A percentile compares a stretch with the other conserved stretches of the same genome.
phyloP scores from a whole-genome alignment of 2,329 filamentous ascomycete species.

The Penicillium italicum region DNA sequence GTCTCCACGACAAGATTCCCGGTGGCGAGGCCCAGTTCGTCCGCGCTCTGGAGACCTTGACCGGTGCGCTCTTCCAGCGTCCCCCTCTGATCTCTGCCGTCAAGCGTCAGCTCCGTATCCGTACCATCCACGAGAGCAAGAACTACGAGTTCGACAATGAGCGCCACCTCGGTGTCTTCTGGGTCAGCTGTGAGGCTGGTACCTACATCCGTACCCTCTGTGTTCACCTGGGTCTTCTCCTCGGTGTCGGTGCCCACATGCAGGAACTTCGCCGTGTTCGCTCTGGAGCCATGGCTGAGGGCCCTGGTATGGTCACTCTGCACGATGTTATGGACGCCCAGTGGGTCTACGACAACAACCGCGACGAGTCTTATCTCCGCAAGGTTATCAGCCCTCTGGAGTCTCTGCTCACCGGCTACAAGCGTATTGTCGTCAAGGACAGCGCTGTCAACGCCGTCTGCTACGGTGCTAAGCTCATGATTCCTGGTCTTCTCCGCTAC shows the following conservation, averaged over 20 bases:
- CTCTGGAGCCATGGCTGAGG: constrained; percentile 92
- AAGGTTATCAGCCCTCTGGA: constrained; percentile 89
- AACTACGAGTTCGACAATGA: constrained; percentile 98
- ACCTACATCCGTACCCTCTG: constrained; percentile 99
- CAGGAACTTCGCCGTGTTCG: constrained; percentile 93
- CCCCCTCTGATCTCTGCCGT: constrained; percentile 97
- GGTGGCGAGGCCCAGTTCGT: constrained; percentile 91
- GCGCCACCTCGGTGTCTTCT: constrained; percentile 94
- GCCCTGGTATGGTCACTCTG: constrained; percentile 81
- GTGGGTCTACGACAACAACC: constrained; percentile 92
- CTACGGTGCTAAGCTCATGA: constrained; percentile 98
- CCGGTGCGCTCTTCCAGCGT: constrained; percentile 93
- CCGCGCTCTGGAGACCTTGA: constrained; percentile 90
- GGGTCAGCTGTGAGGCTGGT: constrained; percentile 97
- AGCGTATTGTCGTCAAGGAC: constrained; percentile 97
- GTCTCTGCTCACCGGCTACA: constrained; percentile 86
- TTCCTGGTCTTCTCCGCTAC: constrained; percentile 90
- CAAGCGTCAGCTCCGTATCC: constrained; percentile 96
- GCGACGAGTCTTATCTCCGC: constrained; percentile 89
- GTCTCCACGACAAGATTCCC: constrained; percentile 90
- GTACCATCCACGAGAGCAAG: constrained; percentile 97
- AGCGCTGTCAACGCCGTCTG: constrained; percentile 94
- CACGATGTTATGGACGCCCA: constrained; percentile 96
- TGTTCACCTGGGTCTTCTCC: constrained; percentile 76
- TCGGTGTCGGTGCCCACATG: constrained; percentile 93